A percentile compares a stretch with the other conserved stretches of the same genome.
These are phyloP conservation scores for Ustilago nuda DNA, from an alignment of 1,284 basidiomycete genomes.

Conservation along the genomic window DNA sequence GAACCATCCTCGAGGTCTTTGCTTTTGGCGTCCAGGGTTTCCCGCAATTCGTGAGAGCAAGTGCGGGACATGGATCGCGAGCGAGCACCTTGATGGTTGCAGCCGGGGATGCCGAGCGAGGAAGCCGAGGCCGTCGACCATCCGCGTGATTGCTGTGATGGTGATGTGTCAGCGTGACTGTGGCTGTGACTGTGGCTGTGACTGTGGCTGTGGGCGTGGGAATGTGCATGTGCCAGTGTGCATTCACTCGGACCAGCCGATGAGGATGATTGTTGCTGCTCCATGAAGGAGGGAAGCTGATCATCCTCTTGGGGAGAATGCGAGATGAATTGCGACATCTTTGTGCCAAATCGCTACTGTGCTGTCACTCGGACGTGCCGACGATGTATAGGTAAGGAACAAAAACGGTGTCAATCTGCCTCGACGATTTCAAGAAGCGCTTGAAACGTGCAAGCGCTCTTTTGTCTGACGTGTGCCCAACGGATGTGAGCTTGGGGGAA, in stretches of 20 bases:
- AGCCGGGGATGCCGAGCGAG: constrained; percentile 25
- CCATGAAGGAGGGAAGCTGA: constrained; percentile 42
- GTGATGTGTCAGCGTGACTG: constrained; percentile 11
- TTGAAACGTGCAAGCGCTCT: too few relatives aligned
- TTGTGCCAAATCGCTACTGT: background rate
- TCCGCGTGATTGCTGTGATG: constrained; percentile 11
- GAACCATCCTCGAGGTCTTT: constrained; percentile 63
- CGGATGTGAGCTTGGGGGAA: too few relatives aligned
- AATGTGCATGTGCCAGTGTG: background rate
- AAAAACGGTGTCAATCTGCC: too few relatives aligned
- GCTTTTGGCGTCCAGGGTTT: constrained; percentile 66
- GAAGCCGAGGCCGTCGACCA: constrained; percentile 22
- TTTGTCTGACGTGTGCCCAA: too few relatives aligned
- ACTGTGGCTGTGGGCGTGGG: constrained; percentile 6
- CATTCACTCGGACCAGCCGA: constrained; percentile 31
- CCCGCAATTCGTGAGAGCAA: constrained; percentile 46
- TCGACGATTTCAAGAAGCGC: background rate
- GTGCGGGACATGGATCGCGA: constrained; percentile 41
- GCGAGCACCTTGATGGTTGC: too few relatives aligned
- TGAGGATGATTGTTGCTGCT: constrained; percentile 15
- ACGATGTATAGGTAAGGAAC: background rate
- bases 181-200: constrained; percentile 7
- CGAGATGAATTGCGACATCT: constrained; percentile 42
- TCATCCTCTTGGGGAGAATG: constrained; percentile 46
- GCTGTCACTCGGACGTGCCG: background rate